These are phyloP conservation scores for Rubroboletus pulcherrimus DNA, from an alignment of 768 basidiomycete species.

Conservation along the genomic window DNA sequence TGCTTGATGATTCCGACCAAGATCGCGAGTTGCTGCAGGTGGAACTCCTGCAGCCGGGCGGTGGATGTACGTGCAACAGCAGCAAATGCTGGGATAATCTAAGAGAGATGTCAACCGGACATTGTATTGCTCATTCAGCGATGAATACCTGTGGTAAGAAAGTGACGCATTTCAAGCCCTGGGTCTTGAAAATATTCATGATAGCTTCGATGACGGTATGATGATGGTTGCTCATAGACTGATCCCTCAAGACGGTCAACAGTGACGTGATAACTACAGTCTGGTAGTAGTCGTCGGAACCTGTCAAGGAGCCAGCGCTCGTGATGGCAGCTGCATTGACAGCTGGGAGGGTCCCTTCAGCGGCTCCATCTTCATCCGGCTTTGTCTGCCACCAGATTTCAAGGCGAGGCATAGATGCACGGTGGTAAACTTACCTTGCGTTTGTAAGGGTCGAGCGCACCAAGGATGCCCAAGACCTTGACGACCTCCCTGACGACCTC, in stretches of 20 bases:
- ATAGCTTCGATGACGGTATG: conserved; percentile 95
- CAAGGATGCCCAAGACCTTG: conserved; percentile 92
- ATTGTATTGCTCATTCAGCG: not conserved
- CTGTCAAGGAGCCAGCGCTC: conserved; percentile 55
- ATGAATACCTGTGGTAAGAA: conserved; percentile 82
- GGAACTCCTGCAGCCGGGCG: conserved; percentile 85
- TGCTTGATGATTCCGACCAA: conserved; percentile 96
- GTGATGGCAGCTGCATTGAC: conserved; percentile 68
- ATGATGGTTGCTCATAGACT: conserved; percentile 80
- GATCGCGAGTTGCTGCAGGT: conserved; percentile 92
- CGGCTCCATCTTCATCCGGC: conserved; percentile 60
- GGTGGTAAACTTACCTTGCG: conserved; percentile 64
- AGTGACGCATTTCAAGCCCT: conserved; percentile 92
- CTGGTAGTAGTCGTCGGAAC: conserved; percentile 95
- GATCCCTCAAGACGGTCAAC: conserved; percentile 83
- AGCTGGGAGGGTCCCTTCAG: conserved; percentile 55
- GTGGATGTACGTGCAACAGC: conserved; percentile 79
- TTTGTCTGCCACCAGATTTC: conserved; percentile 39
- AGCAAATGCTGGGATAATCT: conserved; percentile 96
- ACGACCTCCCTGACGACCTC: conserved; percentile 95
- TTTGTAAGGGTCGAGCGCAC: conserved; percentile 93
- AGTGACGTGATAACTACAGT: conserved; percentile 90
- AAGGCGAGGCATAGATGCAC: not conserved
- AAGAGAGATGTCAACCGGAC: conserved; percentile 9
- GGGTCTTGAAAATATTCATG: conserved; percentile 98